Conservation (phyloP, 495 filamentous ascomycete genomes). For the Aspergillus affinis region DNA sequence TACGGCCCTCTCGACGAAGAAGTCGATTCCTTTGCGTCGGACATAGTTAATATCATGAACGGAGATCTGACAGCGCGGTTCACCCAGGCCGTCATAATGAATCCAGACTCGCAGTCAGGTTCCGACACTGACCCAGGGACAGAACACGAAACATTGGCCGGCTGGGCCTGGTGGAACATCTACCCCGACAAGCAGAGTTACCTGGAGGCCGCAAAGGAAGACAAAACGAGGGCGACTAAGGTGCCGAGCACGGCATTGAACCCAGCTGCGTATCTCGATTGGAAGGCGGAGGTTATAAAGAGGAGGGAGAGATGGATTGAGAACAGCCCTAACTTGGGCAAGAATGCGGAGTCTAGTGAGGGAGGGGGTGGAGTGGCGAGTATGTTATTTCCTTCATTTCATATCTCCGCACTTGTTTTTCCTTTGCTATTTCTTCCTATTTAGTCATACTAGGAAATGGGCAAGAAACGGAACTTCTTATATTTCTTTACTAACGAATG, state of each 20-base stretch:
- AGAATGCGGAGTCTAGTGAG: background rate
- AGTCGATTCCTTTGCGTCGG: background rate
- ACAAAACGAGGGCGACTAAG: background rate
- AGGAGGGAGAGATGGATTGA: constrained; percentile 3
- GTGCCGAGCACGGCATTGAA: background rate
- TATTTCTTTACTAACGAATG: no score
- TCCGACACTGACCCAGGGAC: no score
- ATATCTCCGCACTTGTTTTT: background rate
- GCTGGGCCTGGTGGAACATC: constrained; percentile 4
- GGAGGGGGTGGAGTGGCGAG: background rate
- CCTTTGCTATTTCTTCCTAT: background rate
- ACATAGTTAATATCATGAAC: background rate
- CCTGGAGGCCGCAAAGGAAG: background rate
- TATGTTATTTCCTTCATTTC: background rate
- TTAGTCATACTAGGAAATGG: no score
- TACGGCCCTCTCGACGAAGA: constrained; percentile 4
- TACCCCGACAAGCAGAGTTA: background rate
- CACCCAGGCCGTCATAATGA: background rate
- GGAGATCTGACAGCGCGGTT: background rate
- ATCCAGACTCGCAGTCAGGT: no score
- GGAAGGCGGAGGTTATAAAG: background rate
- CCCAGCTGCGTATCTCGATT: background rate
- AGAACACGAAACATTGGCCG: background rate
- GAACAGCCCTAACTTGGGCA: background rate
- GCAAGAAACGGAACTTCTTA: no score